Evolutionary conservation across 139 green algal species (phyloP).

Genomic region (Dunaliella primolecta): DNA sequence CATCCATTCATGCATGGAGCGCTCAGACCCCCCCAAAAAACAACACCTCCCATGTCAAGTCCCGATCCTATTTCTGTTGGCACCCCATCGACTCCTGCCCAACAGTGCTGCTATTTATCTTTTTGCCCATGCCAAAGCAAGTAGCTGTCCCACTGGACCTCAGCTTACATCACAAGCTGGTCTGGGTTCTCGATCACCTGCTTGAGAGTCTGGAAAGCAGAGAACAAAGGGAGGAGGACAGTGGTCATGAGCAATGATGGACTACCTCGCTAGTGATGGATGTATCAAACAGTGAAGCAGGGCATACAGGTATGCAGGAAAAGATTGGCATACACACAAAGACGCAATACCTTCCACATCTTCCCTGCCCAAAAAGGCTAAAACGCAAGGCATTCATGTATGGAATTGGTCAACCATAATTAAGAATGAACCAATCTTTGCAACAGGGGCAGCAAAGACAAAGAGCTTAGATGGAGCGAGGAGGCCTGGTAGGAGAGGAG

Average conservation of each 20-base stretch:
- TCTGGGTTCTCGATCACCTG: slow-evolving; percentile 80
- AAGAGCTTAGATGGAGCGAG: too few relatives aligned
- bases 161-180: slow-evolving; percentile 41
- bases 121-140: too few relatives aligned
- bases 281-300: not conserved
- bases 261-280: not conserved
- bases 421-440: not conserved
- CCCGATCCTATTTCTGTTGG: too few relatives aligned
- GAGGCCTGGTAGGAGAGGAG: too few relatives aligned
- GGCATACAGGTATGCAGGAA: not conserved
- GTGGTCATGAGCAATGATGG: not conserved
- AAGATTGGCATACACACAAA: not conserved
- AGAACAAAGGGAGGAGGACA: not conserved
- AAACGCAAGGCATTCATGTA: not conserved
- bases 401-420: not conserved
- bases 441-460: too few relatives aligned
- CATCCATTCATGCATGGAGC: too few relatives aligned
- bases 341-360: not conserved
- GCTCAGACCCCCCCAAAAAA: too few relatives aligned
- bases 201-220: slow-evolving; percentile 82
- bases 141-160: too few relatives aligned
- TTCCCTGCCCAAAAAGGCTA: not conserved
- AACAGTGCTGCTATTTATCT: too few relatives aligned
- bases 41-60: too few relatives aligned
- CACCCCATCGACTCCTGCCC: too few relatives aligned